phyloP scores from a whole-genome alignment of 2,329 filamentous ascomycete species.

The Xylariaceae sp. region DNA sequence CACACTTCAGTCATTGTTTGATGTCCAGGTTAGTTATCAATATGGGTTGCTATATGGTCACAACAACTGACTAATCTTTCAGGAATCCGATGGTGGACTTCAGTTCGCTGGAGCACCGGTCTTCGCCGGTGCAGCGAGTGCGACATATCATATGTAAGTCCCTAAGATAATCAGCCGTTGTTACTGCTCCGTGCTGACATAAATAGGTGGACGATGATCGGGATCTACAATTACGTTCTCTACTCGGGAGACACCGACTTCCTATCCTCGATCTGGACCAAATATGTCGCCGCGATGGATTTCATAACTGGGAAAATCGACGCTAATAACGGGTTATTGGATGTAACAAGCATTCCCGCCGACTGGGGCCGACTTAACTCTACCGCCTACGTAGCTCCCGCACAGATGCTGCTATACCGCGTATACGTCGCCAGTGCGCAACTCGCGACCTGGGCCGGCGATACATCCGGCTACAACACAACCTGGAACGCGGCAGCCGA shows the following conservation, averaged over 20 bases:
- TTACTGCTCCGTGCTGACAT: slow-evolving; percentile 3
- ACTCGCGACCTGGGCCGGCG: slow-evolving; percentile 46
- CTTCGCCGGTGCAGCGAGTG: slow-evolving; percentile 18
- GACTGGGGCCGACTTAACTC: slow-evolving; percentile 29
- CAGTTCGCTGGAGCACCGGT: slow-evolving; percentile 27
- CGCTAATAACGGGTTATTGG: slow-evolving; percentile 19
- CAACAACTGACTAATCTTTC: slow-evolving; percentile 4
- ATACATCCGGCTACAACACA: slow-evolving; percentile 35
- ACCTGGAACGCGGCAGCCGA: slow-evolving; percentile 39
- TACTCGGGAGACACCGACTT: slow-evolving; percentile 51
- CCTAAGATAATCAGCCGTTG: slow-evolving; percentile 16
- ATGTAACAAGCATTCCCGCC: slow-evolving; percentile 17
- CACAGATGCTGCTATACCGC: slow-evolving; percentile 41
- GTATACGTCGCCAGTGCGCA: slow-evolving; percentile 49
- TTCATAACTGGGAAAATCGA: slow-evolving; percentile 22
- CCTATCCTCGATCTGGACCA: slow-evolving; percentile 42
- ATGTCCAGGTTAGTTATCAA: slow-evolving; percentile 24
- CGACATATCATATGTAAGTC: slow-evolving; percentile 27
- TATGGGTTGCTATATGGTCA: background rate
- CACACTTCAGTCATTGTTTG: slow-evolving; percentile 38
- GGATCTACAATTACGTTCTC: slow-evolving; percentile 55
- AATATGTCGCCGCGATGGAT: slow-evolving; percentile 44
- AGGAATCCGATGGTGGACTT: slow-evolving; percentile 19
- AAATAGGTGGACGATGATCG: slow-evolving; percentile 45
- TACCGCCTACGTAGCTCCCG: slow-evolving; percentile 21